Evolutionary conservation across 2,329 filamentous ascomycete species (phyloP), one percentile per base, ranked within the genome.

Genomic region (Byssoonygena ceratinophila): DNA sequence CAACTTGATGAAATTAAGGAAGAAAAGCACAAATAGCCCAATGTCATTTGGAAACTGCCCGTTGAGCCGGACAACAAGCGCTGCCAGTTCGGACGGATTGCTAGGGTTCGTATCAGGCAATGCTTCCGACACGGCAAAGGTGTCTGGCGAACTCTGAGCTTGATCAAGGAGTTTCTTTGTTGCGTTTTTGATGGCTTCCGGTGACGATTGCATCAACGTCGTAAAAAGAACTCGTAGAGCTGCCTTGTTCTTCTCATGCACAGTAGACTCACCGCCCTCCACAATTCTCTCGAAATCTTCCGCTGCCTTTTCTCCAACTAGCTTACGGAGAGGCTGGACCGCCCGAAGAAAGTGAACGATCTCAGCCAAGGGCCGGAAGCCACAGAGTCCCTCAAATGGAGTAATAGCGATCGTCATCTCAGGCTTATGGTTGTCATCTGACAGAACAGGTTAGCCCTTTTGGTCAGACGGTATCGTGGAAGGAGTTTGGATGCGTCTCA

Each of bases 351-450:
- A 97, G 67, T 94, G 87, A 0, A 82, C 76, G 57, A 97, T 92
- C 71, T 98, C 90, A 4, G 73, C 75, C 20, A 96, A 75, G 0
- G 92, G 92, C 8, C 92, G 81, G 76, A 98, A 98, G 31, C 92
- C 92, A 63, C 92, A 98, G 31, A 98, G 79, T 0, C 92, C 92
- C 66, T 97, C 91, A 60, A 98, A 98, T 0, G 88, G 84, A 0
- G 92, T 97, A 63, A 98, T 84, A 57, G 92, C 92, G 68, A 98
- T 95, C 57, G 92, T 90, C 92, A 98, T 98, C 72, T 98, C 92
- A 31, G 92, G 92, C 74, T 98, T 98, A 77, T 98, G 92, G 74
- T 98, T 98, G 74, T 97, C 91, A 75, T 98, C 89, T 70, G 37
- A 11, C 34, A 59, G 23, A 29, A 39, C 18, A 22, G 18, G 14